Conservation (phyloP, 192 early-diverging fungal genomes). For the Spizellomyces punctatus region DNA sequence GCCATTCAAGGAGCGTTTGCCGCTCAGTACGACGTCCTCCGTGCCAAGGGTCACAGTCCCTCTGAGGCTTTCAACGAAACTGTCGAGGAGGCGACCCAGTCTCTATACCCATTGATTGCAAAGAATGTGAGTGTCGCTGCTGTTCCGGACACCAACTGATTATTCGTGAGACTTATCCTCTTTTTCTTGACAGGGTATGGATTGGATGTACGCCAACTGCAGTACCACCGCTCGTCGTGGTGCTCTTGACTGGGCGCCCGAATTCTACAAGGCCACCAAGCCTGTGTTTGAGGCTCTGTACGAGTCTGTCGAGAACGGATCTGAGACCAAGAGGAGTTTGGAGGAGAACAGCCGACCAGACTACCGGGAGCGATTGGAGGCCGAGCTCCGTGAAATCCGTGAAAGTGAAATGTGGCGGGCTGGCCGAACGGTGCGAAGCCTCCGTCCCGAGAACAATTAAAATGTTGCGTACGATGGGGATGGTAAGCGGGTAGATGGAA, state of each 20-base stretch:
- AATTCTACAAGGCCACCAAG: conserved; percentile 90
- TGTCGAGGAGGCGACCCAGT: conserved; percentile 98
- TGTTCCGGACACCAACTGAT: background rate
- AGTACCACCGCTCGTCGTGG: conserved; percentile 95
- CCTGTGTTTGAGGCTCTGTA: conserved; percentile 84
- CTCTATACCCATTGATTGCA: conserved; percentile 93
- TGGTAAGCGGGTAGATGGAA: too few species aligned
- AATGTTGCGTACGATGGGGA: background rate
- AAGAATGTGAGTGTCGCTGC: conserved; percentile 58
- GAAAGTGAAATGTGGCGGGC: conserved; percentile 92
- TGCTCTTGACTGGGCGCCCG: conserved; percentile 95
- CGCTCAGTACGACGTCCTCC: conserved; percentile 96
- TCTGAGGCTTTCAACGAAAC: conserved; percentile 99
- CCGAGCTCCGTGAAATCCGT: conserved; percentile 86
- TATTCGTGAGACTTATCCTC: background rate
- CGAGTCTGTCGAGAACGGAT: conserved; percentile 81
- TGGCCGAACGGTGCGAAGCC: conserved; percentile 82
- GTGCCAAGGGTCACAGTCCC: conserved; percentile 90
- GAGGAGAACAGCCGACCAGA: conserved; percentile 86
- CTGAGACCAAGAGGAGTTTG: conserved; percentile 83
- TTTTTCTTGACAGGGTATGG: conserved; percentile 69
- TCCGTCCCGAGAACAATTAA: conserved; percentile 83
- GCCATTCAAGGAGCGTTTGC: conserved; percentile 95
- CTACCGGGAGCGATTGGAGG: conserved; percentile 92
- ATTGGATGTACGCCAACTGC: conserved; percentile 99